Evolutionary conservation across 495 filamentous ascomycete species (phyloP).

Genomic region (Cercophora scortea): DNA sequence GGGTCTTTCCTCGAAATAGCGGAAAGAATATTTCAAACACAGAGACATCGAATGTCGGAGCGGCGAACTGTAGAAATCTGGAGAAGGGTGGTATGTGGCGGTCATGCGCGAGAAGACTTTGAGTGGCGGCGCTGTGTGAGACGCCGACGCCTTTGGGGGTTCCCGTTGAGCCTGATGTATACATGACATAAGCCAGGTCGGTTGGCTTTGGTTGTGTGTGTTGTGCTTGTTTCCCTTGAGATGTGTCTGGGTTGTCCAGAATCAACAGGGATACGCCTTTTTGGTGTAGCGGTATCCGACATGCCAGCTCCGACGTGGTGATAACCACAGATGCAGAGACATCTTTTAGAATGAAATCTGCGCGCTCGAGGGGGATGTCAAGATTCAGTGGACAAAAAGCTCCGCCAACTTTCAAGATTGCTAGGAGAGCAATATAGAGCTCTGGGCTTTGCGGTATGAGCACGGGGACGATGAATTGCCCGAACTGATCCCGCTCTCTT

Average conservation of each 20-base stretch:
- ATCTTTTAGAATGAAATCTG: constrained; percentile 66
- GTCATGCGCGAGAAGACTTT: constrained; percentile 71
- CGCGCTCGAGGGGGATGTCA: constrained; percentile 62
- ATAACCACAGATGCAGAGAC: constrained; percentile 52
- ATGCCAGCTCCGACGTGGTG: constrained; percentile 30
- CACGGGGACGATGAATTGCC: constrained; percentile 55
- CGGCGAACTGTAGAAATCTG: constrained; percentile 79
- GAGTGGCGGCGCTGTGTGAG: constrained; percentile 68
- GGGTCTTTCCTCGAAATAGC: constrained; percentile 57
- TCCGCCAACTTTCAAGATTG: constrained; percentile 65
- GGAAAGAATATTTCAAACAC: constrained; percentile 88
- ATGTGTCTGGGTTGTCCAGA: constrained; percentile 5
- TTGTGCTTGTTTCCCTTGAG: not conserved
- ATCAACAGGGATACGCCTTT: constrained; percentile 17
- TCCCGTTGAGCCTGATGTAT: constrained; percentile 86
- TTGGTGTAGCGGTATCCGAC: constrained; percentile 15
- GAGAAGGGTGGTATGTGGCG: constrained; percentile 61
- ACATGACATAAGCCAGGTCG: constrained; percentile 80
- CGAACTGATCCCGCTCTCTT: not conserved
- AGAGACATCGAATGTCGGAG: constrained; percentile 82
- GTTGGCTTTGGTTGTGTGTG: constrained; percentile 10
- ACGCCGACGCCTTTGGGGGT: constrained; percentile 77
- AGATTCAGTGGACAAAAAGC: constrained; percentile 73
- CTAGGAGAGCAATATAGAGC: constrained; percentile 65
- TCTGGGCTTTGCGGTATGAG: constrained; percentile 61